Evolutionary conservation across 2,329 filamentous ascomycete genomes (phyloP).

Genomic region (Pestalotiopsis sp.): DNA sequence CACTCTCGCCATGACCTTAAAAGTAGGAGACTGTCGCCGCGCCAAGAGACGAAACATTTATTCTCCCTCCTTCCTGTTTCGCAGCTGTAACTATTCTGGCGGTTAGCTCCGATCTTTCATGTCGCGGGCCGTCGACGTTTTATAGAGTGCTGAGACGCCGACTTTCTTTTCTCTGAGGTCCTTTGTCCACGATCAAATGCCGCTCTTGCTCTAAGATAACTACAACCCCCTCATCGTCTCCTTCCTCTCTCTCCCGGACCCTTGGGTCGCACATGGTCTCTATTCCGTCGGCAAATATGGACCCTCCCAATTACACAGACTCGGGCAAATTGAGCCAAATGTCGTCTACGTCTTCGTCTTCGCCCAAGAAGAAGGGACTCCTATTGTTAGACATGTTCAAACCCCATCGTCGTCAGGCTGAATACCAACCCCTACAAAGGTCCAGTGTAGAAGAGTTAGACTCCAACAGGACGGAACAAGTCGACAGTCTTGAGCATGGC

Average conservation of each 20-base stretch:
- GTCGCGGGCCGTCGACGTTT: not conserved
- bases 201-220: not conserved
- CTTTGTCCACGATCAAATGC: not conserved
- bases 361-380: not conserved
- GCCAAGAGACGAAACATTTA: not conserved
- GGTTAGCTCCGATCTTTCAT: too few relatives aligned
- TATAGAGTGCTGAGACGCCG: not conserved
- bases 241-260: not conserved
- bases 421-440: constrained; percentile 10
- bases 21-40: not conserved
- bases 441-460: not conserved
- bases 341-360: not conserved
- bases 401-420: not conserved
- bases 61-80: not conserved
- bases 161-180: not conserved
- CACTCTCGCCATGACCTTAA: not conserved
- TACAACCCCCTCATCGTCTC: not conserved
- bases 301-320: not conserved
- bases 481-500: not conserved
- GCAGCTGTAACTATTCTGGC: not conserved
- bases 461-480: not conserved
- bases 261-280: not conserved
- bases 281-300: not conserved
- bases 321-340: not conserved
- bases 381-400: constrained; percentile 7